Percentiles rank a stretch among this genome's conserved stretches.
Evolutionary conservation across 805 yeast genomes (phyloP).

Genomic region (Saturnispora zaruensis): DNA sequence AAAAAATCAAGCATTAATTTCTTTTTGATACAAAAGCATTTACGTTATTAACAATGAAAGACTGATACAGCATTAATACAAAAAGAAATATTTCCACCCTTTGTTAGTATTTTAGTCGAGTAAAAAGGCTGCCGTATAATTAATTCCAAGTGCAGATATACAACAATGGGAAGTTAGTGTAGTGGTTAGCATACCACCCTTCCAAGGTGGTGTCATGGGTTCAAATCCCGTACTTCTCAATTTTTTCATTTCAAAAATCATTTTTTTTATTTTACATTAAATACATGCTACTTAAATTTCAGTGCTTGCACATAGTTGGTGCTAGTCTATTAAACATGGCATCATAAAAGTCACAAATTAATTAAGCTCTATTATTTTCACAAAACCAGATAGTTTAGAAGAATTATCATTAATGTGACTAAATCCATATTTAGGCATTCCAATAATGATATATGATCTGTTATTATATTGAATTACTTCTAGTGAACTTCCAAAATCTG

Average conservation of each 20-base stretch:
- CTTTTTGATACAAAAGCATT: no score
- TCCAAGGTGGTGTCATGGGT: constrained; percentile 93
- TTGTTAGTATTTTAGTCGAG: no score
- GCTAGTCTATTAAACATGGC: no score
- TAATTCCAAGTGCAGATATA: no score
- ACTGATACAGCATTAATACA: no score
- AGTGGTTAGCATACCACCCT: constrained; percentile 89
- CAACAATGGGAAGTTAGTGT: constrained; percentile 91
- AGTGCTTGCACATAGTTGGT: no score
- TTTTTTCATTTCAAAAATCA: constrained; percentile 4
- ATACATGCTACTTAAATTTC: no score
- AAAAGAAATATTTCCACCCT: no score
- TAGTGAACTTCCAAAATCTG: constrained; percentile 38
- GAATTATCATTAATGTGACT: constrained; percentile 6
- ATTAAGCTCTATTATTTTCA: background rate
- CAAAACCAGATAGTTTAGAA: constrained; percentile 1
- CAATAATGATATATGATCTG: constrained; percentile 27
- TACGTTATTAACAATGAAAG: no score
- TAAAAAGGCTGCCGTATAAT: no score
- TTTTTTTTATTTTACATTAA: no score
- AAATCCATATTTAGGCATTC: constrained; percentile 27
- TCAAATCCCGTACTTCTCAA: constrained; percentile 88
- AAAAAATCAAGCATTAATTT: no score
- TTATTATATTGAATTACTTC: constrained; percentile 20
- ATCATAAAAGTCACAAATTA: background rate